These are phyloP conservation scores for Penicillium psychrosexuale DNA, from an alignment of 2,329 filamentous ascomycete genomes.

Conservation along the genomic window DNA sequence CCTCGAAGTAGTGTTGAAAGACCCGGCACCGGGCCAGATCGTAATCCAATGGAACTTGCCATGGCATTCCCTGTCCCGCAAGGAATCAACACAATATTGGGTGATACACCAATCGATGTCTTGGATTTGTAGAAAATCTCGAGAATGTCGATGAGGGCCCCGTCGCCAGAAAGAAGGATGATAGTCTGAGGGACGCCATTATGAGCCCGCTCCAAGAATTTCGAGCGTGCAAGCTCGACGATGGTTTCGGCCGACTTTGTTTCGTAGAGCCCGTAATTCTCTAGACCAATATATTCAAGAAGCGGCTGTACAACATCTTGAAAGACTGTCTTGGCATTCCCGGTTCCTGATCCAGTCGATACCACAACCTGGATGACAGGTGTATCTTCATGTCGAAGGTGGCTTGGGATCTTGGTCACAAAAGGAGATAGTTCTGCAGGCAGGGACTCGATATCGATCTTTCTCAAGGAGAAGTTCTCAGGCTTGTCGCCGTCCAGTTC, in stretches of 20 bases:
- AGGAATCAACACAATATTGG: slow-evolving; percentile 55
- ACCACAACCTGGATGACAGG: slow-evolving; percentile 58
- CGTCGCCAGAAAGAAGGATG: slow-evolving; percentile 81
- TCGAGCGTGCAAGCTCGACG: slow-evolving; percentile 55
- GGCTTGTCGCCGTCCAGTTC: neutral
- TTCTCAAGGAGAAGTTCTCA: slow-evolving; percentile 12
- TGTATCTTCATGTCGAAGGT: slow-evolving; percentile 16
- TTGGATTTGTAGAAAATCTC: slow-evolving; percentile 56
- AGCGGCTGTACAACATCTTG: slow-evolving; percentile 55
- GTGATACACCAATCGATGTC: slow-evolving; percentile 43
- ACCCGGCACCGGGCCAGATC: slow-evolving; percentile 36
- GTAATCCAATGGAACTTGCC: slow-evolving; percentile 40
- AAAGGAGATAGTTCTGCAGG: slow-evolving; percentile 17
- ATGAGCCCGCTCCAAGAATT: slow-evolving; percentile 51
- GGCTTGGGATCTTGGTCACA: slow-evolving; percentile 19
- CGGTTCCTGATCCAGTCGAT: slow-evolving; percentile 64
- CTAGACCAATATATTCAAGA: slow-evolving; percentile 47
- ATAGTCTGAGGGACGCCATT: slow-evolving; percentile 56
- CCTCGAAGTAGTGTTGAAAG: slow-evolving; percentile 62
- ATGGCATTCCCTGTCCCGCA: slow-evolving; percentile 51
- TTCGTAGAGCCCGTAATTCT: slow-evolving; percentile 54
- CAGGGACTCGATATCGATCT: slow-evolving; percentile 15
- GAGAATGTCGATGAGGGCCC: slow-evolving; percentile 77
- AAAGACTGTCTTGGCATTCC: slow-evolving; percentile 57
- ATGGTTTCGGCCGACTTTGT: slow-evolving; percentile 66